Percentiles rank a stretch among this genome's conserved stretches.
Conservation (phyloP, 1,284 basidiomycete species). For the Mycosarcoma mackinlayi region DNA sequence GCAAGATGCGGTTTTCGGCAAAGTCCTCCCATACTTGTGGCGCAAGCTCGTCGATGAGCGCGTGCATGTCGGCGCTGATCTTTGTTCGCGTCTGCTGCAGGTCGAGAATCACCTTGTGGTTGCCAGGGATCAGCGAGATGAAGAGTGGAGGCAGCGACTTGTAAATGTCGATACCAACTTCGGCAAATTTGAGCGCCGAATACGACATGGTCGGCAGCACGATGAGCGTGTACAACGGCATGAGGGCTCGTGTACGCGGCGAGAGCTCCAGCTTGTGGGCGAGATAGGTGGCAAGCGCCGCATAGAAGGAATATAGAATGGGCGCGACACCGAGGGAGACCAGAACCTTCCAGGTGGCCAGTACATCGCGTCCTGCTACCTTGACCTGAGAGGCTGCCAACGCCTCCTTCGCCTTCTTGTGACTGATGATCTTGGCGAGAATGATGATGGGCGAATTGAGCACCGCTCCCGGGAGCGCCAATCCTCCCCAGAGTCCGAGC, state of each 20-base stretch:
- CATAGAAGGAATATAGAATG: conserved; percentile 76
- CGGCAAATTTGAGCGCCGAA: conserved; percentile 96
- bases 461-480: conserved; percentile 93
- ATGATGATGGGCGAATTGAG: conserved; percentile 96
- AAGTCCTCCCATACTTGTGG: conserved; percentile 67
- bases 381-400: conserved; percentile 96
- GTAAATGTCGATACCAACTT: conserved; percentile 97
- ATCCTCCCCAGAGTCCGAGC: conserved; percentile 82
- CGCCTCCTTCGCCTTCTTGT: conserved; percentile 94
- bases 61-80: conserved; percentile 86
- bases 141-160: conserved; percentile 96
- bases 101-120: conserved; percentile 83
- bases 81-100: conserved; percentile 82
- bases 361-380: conserved; percentile 90
- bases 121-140: conserved; percentile 88
- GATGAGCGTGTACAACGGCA: conserved; percentile 82
- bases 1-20: conserved; percentile 60
- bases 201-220: conserved; percentile 89
- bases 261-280: conserved; percentile 73
- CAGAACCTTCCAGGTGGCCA: conserved; percentile 98
- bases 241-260: conserved; percentile 75
- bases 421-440: conserved; percentile 86
- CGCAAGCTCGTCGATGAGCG: conserved; percentile 82
- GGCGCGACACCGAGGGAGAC: conserved; percentile 92
- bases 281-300: conserved; percentile 77